phyloP scores from a whole-genome alignment of 2,329 filamentous ascomycete genomes.

The Phyllosticta citrichinensis region DNA sequence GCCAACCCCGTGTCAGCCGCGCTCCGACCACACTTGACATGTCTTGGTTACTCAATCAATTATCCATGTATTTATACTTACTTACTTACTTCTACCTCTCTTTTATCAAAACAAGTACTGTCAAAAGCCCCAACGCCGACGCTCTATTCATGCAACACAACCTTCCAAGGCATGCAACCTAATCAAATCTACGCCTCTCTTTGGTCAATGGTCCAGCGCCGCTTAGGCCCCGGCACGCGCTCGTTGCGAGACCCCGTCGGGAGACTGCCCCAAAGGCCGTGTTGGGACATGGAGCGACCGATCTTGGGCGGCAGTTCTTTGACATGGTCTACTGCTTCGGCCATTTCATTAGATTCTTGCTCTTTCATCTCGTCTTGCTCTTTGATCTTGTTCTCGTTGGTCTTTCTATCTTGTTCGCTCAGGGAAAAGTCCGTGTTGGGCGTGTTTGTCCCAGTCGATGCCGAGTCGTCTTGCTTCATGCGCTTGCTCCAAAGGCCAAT shows the following conservation, averaged over 20 bases:
- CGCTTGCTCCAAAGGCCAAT: conserved; percentile 32
- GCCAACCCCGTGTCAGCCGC: background rate
- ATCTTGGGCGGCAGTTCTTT: conserved; percentile 19
- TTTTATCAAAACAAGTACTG: background rate
- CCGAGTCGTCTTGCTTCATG: conserved; percentile 14
- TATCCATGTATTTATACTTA: too few species aligned
- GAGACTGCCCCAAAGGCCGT: conserved; percentile 36
- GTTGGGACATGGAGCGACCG: conserved; percentile 16
- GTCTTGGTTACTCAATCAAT: too few species aligned
- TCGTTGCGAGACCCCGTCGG: conserved; percentile 22
- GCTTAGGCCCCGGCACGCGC: conserved; percentile 30
- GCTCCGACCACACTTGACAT: background rate
- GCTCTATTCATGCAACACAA: conserved; percentile 3
- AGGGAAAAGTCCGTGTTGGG: conserved; percentile 25
- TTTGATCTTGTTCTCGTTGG: conserved; percentile 18
- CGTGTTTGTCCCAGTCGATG: conserved; percentile 15
- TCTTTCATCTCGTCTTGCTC: conserved; percentile 8
- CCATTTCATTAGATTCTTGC: conserved; percentile 17
- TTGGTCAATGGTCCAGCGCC: conserved; percentile 31
- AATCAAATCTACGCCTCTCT: background rate
- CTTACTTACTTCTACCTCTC: background rate
- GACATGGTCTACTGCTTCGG: conserved; percentile 22
- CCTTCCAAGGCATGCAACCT: background rate
- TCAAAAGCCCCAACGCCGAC: conserved; percentile 3
- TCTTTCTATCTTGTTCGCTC: conserved; percentile 16